A percentile compares a stretch with the other conserved stretches of the same genome.
These are phyloP conservation scores for Fusarium abutilonis DNA, from an alignment of 2,329 filamentous ascomycete genomes.

Conservation along the genomic window DNA sequence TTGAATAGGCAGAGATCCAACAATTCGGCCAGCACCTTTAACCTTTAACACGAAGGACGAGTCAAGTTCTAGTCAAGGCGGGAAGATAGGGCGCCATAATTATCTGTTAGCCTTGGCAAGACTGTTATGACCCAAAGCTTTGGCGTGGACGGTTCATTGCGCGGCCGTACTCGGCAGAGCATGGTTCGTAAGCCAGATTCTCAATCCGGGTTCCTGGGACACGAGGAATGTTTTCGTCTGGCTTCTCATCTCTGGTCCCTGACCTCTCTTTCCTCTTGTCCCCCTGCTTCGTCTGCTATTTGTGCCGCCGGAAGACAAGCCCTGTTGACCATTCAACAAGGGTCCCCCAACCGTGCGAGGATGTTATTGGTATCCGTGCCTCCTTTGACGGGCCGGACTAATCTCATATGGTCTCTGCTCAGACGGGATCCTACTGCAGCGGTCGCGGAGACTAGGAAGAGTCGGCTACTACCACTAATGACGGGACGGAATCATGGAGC, in stretches of 20 bases:
- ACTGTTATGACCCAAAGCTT: background rate
- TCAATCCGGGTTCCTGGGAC: conserved; percentile 30
- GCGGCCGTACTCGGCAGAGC: conserved; percentile 1
- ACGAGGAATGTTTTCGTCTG: conserved; percentile 16
- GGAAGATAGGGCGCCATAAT: conserved; percentile 9
- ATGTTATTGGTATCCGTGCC: conserved; percentile 27
- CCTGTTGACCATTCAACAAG: conserved; percentile 17
- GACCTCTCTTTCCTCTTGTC: conserved; percentile 3
- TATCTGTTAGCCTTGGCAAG: background rate
- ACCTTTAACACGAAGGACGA: conserved; percentile 5
- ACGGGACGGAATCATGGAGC: conserved; percentile 36
- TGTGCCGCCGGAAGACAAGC: conserved; percentile 31
- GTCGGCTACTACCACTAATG: conserved; percentile 30
- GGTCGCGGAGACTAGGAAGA: conserved; percentile 27
- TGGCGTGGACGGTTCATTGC: conserved; percentile 10
- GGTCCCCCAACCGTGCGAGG: conserved; percentile 35
- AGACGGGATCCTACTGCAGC: conserved; percentile 30
- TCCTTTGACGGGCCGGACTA: conserved; percentile 17
- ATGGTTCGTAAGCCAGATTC: background rate
- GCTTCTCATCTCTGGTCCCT: background rate
- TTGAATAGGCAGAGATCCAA: conserved; percentile 18
- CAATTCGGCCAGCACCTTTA: conserved; percentile 6
- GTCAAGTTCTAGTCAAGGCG: conserved; percentile 13
- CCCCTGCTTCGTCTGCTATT: conserved; percentile 17
- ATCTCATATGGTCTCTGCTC: conserved; percentile 7